These are phyloP conservation scores for Candida golubevii DNA, from an alignment of 805 yeast species.

Conservation along the genomic window DNA sequence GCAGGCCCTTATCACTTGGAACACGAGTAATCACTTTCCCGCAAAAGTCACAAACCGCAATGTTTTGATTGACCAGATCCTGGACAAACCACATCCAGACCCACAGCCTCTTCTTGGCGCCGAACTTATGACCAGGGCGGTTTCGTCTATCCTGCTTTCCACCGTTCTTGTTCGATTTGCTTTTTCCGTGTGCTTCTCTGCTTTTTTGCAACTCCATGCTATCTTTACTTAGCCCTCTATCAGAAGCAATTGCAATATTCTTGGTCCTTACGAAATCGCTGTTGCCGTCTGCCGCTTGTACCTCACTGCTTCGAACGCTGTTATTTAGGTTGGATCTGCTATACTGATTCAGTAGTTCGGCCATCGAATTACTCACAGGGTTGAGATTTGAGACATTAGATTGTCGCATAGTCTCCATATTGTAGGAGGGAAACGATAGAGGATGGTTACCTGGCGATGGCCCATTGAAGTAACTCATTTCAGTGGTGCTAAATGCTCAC, in stretches of 20 bases:
- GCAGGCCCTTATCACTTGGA: slow-evolving; percentile 53
- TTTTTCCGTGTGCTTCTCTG: not conserved
- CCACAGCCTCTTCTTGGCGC: slow-evolving; percentile 61
- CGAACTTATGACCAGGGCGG: slow-evolving; percentile 53
- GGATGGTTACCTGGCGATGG: slow-evolving; percentile 17
- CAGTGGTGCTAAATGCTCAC: not conserved
- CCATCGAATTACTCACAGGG: slow-evolving; percentile 2
- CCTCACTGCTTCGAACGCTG: slow-evolving; percentile 1
- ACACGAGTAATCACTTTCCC: slow-evolving; percentile 46
- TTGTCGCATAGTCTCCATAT: slow-evolving; percentile 14
- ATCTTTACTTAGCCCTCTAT: not conserved
- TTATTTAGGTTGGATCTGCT: slow-evolving; percentile 6
- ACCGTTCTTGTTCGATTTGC: not conserved
- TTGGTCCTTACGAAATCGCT: not conserved
- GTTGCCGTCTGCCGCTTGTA: not conserved
- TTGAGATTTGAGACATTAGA: slow-evolving; percentile 10
- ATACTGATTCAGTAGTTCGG: slow-evolving; percentile 10
- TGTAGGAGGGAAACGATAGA: slow-evolving; percentile 22
- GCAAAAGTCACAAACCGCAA: slow-evolving; percentile 54
- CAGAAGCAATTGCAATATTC: not conserved
- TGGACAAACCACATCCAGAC: slow-evolving; percentile 62
- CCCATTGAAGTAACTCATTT: slow-evolving; percentile 19
- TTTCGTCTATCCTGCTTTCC: slow-evolving; percentile 33
- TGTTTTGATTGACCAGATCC: slow-evolving; percentile 42
- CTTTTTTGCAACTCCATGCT: slow-evolving; percentile 3